Evolutionary conservation across 441 rosid species (phyloP).

Genomic region (Adansonia gregorii): DNA sequence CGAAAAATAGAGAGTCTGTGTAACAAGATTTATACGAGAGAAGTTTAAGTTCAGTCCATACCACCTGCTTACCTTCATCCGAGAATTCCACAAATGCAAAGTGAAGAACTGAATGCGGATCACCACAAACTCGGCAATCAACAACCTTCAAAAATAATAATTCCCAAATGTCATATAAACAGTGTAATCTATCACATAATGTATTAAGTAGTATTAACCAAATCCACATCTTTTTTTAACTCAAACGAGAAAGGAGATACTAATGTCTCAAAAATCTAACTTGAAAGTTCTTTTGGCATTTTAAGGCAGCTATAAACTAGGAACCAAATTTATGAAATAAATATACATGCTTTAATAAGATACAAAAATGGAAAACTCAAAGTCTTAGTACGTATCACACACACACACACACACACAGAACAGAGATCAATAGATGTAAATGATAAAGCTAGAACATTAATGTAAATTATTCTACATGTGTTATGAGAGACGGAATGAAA

Average conservation of each 20-base stretch:
- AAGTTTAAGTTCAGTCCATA: slow-evolving; percentile 16
- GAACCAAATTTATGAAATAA: no score
- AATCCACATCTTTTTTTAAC: not conserved
- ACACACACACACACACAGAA: not conserved
- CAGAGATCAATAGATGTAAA: not conserved
- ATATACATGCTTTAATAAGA: no score
- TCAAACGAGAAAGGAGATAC: not conserved
- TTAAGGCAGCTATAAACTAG: no score
- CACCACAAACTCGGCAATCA: slow-evolving; percentile 78
- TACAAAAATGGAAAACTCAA: no score
- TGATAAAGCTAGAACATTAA: not conserved
- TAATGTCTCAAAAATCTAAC: not conserved
- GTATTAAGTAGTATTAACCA: not conserved
- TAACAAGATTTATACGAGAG: not conserved
- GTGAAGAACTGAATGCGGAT: slow-evolving; percentile 77
- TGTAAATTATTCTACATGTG: not conserved
- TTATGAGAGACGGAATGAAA: not conserved
- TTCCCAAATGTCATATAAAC: not conserved
- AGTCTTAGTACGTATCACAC: not conserved
- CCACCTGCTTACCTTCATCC: slow-evolving; percentile 61
- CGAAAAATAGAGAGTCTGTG: no score
- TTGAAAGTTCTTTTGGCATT: not conserved
- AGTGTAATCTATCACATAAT: not conserved
- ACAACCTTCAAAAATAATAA: slow-evolving; percentile 45
- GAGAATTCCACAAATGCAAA: slow-evolving; percentile 78